Evolutionary conservation across 495 filamentous ascomycete genomes (phyloP), one percentile per base, ranked within the genome.

Genomic region (Cairneyella variabilis): DNA sequence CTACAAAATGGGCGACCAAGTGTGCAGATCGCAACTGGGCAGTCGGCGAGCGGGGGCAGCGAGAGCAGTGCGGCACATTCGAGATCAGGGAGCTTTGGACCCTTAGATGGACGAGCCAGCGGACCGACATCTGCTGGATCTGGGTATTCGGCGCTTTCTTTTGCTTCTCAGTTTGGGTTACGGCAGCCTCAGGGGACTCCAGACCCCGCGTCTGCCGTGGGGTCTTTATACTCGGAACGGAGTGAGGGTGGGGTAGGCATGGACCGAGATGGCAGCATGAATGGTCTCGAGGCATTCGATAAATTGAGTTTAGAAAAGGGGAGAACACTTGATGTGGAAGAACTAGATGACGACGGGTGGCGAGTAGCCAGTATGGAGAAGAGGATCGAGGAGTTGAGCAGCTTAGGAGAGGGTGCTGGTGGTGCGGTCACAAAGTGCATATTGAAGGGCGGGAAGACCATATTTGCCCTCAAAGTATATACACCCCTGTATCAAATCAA

Each of bases 341-440:
- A 97, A 59, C 68, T 98, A 53, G 90, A 97, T 68, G 91, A 97
- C 64, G 88, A 91, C 44, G 89, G 90, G 11, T 98, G 95, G 93
- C 82, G 85, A 61, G 91, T 92, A 16, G 95, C 91, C 25, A 93
- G 89, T 62, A 83, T 85, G 63, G 87, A 92, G 63, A 88, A 89
- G 63, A 81, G 88, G 64, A 91, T 98, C 53, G 69, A 86, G 36
- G 90, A 97, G 70, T 66, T 96, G 36, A 95, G 95, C 7, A 90
- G 88, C 63, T 71, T 98, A 38, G 93, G 93, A 50, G 93, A 98
- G 69, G 93, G 93, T 55, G 91, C 95, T 41, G 93, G 93, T 48
- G 93, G 93, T 63, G 93, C 93, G 8, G 93, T 98, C 30, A 97
- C 95, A 28, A 83, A 85, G 60, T 95, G 90, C 68, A 86, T 81